Conservation (phyloP, 225 moss, liverwort and hornwort species). For the Ulota crispa region DNA sequence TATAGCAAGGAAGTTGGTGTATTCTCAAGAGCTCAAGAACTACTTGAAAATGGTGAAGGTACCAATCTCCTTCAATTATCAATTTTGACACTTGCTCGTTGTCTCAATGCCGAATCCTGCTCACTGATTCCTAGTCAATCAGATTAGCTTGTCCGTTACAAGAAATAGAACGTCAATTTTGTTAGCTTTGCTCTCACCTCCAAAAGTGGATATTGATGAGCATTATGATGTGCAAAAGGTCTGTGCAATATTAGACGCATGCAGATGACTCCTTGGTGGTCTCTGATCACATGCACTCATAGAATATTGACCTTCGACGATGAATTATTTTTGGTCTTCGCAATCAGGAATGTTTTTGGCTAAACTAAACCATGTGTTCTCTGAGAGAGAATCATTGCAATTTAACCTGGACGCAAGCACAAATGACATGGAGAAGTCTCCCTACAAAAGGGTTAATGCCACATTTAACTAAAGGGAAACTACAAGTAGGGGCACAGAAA, state of each 20-base stretch:
- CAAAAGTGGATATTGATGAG: constrained; percentile 16
- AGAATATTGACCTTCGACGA: background rate
- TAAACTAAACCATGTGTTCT: background rate
- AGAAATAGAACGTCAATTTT: constrained; percentile 1
- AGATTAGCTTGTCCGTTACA: constrained; percentile 20
- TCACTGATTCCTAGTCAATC: constrained; percentile 19
- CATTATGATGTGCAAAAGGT: background rate
- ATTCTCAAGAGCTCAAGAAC: constrained; percentile 11
- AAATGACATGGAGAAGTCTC: background rate
- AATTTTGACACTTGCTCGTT: constrained; percentile 28
- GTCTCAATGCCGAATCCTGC: constrained; percentile 15
- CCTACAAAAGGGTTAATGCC: background rate
- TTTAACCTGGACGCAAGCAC: background rate
- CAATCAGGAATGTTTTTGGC: constrained; percentile 9
- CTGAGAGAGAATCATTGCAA: constrained; percentile 10
- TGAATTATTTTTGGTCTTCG: constrained; percentile 14
- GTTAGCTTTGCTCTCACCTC: constrained; percentile 1
- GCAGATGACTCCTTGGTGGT: background rate
- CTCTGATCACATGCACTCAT: background rate
- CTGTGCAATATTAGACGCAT: constrained; percentile 13
- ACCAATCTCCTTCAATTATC: constrained; percentile 15
- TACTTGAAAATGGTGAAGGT: background rate
- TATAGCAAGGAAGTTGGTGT: background rate
- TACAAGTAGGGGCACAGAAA: too few species aligned
- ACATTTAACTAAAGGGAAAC: too few species aligned